Evolutionary conservation across 345 rosid species (phyloP), one percentile per base, ranked within the genome.

Genomic region (Acer yangbiense): DNA sequence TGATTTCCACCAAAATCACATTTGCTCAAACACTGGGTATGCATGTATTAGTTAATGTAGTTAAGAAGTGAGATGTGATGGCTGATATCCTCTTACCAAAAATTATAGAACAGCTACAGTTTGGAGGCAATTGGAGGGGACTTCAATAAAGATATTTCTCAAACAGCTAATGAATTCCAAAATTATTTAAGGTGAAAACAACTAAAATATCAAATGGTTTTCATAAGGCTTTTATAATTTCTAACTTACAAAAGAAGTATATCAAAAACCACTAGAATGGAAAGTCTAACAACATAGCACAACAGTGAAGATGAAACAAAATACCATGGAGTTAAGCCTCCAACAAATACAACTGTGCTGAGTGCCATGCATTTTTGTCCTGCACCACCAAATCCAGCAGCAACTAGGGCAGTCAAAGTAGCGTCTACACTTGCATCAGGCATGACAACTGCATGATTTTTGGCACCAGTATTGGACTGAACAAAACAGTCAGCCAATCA

Each of bases 321-420:
- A 71, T 89, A 91, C 92, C 95, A 91, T 75, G 68, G 70, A 68
- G 76, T 68, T 67, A 78, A 77, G 76, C 83, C 87, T 82, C 95
- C 95, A 72, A 91, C 88, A 76, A 91, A 89, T 55, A 91, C 77
- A 68, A 79, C 87, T 3, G 84, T 80, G 82, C 82, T 79, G 43
- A 89, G 79, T 48, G 90, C 82, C 79, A 72, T 80, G 79, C 90
- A 86, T 76, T 85, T 87, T 58, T 91, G 95, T 77, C 93, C 95
- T 54, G 87, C 90, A 65, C 85, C 86, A 69, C 95, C 91, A 82
- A 91, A 89, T 29, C 90, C 92, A 74, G 88, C 83, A 70, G 90
- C 86, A 76, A 79, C 91, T 55, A 91, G 39, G 71, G 88, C 84
- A 81, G 84, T 80, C 79, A 91, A 46, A 79, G 95, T 89, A 79